Evolutionary conservation across 2,329 filamentous ascomycete genomes (phyloP), one percentile per base, ranked within the genome.

Genomic region (Neofusicoccum kwambonambiense): DNA sequence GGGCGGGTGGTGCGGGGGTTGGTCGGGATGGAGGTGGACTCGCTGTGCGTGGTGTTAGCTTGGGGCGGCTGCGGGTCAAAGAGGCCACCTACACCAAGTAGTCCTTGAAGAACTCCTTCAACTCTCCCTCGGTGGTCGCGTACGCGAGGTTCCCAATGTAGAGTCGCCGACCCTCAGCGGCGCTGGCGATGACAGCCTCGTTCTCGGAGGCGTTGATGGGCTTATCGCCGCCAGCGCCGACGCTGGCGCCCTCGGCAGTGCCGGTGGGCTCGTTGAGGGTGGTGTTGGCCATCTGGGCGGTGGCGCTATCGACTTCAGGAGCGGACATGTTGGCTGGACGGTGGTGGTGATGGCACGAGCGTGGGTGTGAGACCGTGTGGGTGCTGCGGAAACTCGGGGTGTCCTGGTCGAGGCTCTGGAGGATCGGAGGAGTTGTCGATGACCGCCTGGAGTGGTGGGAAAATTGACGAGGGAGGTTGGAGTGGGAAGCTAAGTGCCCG

Each of bases 101-200:
- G 83, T 90, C 91, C 87, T 95, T 94, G 90, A 99, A 99, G 88
- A 99, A 99, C 76, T 95, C 91, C 87, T 96, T 97, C 88, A 99
- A 92, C 90, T 97, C 93, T 90, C 91, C 95, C 91, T 98, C 95
- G 82, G 93, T 97, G 89, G 95, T 98, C 90, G 94, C 93, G 83
- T 99, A 99, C 78, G 95, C 95, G 89, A 99, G 91, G 87, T 99
- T 99, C 87, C 95, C 95, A 86, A 99, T 98, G 86, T 99, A 99
- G 77, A 99, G 90, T 85, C 95, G 92, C 86, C 95, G 92, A 82
- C 95, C 94, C 87, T 99, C 95, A 82, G 94, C 93, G 82, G 95
- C 95, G 85, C 93, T 97, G 83, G 93, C 92, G 81, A 95, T 90
- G 78, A 95, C 93, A 81, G 93, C 93, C 81, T 97, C 93, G 79